Conservation (phyloP, 208 protist species). For the Leishmania aethiopica region DNA sequence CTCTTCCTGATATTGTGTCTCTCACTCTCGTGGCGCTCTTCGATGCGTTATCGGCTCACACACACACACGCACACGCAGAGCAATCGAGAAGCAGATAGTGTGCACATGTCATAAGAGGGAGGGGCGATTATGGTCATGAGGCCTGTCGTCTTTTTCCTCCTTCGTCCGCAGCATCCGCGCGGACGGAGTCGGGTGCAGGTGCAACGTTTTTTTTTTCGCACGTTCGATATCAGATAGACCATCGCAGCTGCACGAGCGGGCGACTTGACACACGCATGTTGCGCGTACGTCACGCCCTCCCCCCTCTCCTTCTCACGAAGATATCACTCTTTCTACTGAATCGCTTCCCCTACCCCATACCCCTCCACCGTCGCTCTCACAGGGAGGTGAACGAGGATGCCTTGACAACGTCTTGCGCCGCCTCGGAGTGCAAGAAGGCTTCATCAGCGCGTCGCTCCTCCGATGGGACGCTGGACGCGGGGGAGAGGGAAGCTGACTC, state of each 20-base stretch:
- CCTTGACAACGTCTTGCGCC: conserved; percentile 14
- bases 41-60: neutral
- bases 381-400: conserved; percentile 14
- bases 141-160: neutral
- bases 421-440: conserved; percentile 22
- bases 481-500: neutral
- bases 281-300: no score
- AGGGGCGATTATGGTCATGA: neutral
- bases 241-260: neutral
- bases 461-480: neutral
- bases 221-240: neutral
- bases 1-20: no score
- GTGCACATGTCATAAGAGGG: neutral
- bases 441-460: conserved; percentile 17
- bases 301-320: neutral
- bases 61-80: neutral
- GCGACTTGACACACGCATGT: neutral
- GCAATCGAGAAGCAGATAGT: neutral
- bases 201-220: no score
- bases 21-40: neutral
- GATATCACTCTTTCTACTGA: no score
- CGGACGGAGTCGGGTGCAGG: no score
- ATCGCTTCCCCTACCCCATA: neutral
- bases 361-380: neutral
- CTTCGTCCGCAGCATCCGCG: neutral